Percentiles rank a stretch among this genome's conserved stretches.
phyloP scores from a whole-genome alignment of 179 eudicot species.

The Gypsophila paniculata region DNA sequence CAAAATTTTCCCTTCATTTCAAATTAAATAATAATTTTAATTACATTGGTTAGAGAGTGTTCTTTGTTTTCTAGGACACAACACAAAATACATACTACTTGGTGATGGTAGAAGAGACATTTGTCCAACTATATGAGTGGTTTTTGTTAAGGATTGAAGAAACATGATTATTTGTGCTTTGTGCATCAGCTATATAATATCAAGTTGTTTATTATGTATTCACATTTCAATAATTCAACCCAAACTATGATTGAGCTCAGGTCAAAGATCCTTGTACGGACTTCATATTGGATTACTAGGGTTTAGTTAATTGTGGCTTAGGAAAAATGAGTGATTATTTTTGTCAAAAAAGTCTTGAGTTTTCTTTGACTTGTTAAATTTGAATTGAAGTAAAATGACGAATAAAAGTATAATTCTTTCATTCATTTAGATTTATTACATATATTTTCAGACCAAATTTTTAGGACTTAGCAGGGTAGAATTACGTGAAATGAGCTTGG shows the following conservation, averaged over 20 bases:
- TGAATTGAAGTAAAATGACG: too few relatives aligned
- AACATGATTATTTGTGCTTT: constrained; percentile 30
- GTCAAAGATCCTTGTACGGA: constrained; percentile 26
- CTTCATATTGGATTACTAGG: background rate
- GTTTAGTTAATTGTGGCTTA: background rate
- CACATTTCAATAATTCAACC: constrained; percentile 5
- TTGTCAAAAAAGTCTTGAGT: too few relatives aligned
- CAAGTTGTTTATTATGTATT: constrained; percentile 2
- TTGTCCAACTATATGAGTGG: constrained; percentile 26
- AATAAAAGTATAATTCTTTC: too few relatives aligned
- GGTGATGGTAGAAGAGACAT: constrained; percentile 25
- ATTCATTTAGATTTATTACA: too few relatives aligned
- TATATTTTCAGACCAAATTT: too few relatives aligned
- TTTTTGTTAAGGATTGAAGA: constrained; percentile 23
- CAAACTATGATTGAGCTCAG: constrained; percentile 20
- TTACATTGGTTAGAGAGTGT: background rate
- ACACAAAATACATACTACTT: background rate
- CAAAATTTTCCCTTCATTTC: background rate
- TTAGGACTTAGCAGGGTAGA: too few relatives aligned
- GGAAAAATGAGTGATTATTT: too few relatives aligned
- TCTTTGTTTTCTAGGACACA: background rate
- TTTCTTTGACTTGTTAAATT: too few relatives aligned
- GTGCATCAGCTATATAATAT: constrained; percentile 16
- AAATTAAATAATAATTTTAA: background rate
- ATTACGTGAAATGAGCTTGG: too few relatives aligned